Percentiles rank a stretch among this genome's conserved stretches.
These are phyloP conservation scores for Cadophora sp. DNA, from an alignment of 2,329 filamentous ascomycete genomes.

Conservation along the genomic window DNA sequence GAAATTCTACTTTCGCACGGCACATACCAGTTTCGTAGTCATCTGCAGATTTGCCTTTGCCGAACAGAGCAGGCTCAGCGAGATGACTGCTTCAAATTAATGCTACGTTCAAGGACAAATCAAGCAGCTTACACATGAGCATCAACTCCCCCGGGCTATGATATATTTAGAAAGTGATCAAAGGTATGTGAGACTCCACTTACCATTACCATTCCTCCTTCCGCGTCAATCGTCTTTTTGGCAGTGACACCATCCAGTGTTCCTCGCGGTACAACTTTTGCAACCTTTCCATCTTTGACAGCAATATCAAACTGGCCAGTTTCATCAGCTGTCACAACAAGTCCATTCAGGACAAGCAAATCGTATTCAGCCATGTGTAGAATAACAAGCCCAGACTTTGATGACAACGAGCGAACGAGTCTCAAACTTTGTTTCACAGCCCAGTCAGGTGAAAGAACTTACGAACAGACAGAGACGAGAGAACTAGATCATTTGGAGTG, in stretches of 20 bases:
- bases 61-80: slow-evolving; percentile 52
- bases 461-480: background rate
- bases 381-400: background rate
- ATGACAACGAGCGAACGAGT: background rate
- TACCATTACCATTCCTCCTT: slow-evolving; percentile 53
- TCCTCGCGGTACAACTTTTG: slow-evolving; percentile 45
- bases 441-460: background rate
- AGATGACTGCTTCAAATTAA: slow-evolving; percentile 27
- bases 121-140: slow-evolving; percentile 47
- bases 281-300: slow-evolving; percentile 51
- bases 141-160: slow-evolving; percentile 50
- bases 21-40: slow-evolving; percentile 39
- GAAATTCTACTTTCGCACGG: background rate
- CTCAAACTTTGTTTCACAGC: background rate
- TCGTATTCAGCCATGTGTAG: slow-evolving; percentile 43
- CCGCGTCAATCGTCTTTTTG: slow-evolving; percentile 47
- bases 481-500: background rate
- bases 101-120: background rate
- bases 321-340: slow-evolving; percentile 50
- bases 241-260: slow-evolving; percentile 41
- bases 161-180: background rate
- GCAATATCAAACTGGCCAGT: slow-evolving; percentile 50
- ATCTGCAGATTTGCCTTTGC: slow-evolving; percentile 42
- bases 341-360: slow-evolving; percentile 50
- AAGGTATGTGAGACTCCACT: background rate